Conservation (phyloP, 176 grass and related monocot species). For the Hyparrhenia diplandra region DNA sequence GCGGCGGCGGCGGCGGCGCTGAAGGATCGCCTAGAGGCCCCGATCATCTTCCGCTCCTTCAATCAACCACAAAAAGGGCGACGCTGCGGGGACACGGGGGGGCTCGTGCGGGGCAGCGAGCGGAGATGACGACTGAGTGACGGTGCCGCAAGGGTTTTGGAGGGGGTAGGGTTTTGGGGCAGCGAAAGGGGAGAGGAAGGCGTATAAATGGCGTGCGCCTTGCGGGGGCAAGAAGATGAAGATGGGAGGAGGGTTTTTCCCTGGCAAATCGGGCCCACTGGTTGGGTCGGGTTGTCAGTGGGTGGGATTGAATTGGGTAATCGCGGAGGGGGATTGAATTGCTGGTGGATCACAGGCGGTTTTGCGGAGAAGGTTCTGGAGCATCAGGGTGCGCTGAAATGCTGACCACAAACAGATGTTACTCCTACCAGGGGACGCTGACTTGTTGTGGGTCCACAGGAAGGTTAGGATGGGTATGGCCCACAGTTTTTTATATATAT, state of each 20-base stretch:
- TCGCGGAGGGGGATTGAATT: too few relatives aligned
- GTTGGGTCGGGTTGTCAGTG: neutral
- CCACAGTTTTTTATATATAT: too few relatives aligned
- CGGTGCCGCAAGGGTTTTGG: conserved; percentile 45
- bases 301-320: too few relatives aligned
- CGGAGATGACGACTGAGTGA: neutral
- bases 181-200: neutral
- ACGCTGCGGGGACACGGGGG: neutral
- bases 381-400: neutral
- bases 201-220: conserved; percentile 37
- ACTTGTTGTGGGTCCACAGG: neutral
- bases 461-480: neutral
- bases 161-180: conserved; percentile 28
- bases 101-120: neutral
- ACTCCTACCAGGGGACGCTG: too few relatives aligned
- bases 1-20: conserved; percentile 32
- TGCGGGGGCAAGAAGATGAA: conserved; percentile 37
- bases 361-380: conserved; percentile 21
- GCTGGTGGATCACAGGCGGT: neutral
- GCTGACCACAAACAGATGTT: neutral
- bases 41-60: conserved; percentile 52
- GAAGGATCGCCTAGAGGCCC: conserved; percentile 75
- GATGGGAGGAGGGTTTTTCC: neutral
- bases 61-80: neutral
- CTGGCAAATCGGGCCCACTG: neutral